Percentiles rank a stretch among this genome's conserved stretches.
phyloP scores from a whole-genome alignment of 768 basidiomycete genomes.

The Boletus sensibilis region DNA sequence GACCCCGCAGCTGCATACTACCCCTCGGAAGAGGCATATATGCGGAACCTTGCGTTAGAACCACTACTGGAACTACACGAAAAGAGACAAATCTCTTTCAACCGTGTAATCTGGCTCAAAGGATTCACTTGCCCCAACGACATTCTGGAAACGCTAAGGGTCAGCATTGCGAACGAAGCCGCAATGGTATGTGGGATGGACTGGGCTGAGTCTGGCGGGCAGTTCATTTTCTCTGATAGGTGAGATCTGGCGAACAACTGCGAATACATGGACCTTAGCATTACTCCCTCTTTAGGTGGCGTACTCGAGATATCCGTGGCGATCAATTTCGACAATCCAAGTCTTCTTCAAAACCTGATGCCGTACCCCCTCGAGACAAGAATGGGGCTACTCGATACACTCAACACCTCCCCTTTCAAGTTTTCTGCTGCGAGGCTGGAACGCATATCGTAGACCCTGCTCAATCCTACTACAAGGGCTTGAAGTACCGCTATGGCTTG shows the following conservation, averaged over 20 bases:
- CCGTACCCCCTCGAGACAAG: conserved; percentile 89
- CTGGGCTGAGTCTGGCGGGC: conserved; percentile 97
- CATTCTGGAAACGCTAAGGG: conserved; percentile 91
- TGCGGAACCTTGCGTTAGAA: conserved; percentile 88
- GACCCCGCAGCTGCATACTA: conserved; percentile 91
- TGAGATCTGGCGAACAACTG: conserved; percentile 33
- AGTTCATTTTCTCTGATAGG: conserved; percentile 98
- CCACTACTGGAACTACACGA: conserved; percentile 81
- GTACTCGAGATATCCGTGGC: conserved; percentile 96
- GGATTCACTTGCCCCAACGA: conserved; percentile 99
- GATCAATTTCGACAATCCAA: conserved; percentile 98
- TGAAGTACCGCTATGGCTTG: conserved; percentile 78
- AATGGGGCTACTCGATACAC: conserved; percentile 80
- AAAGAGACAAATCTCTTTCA: conserved; percentile 78
- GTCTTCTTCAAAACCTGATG: conserved; percentile 86
- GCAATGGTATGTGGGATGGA: conserved; percentile 99
- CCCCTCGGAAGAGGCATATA: conserved; percentile 92
- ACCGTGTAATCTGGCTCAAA: conserved; percentile 94
- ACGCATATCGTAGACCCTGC: conserved; percentile 95
- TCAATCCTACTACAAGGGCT: conserved; percentile 92
- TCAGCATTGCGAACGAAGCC: conserved; percentile 87
- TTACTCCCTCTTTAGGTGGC: conserved; percentile 59
- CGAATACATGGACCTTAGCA: neutral
- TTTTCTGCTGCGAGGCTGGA: conserved; percentile 98
- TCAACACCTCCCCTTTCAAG: conserved; percentile 95